Evolutionary conservation across 805 yeast species (phyloP).

Genomic region (Candida silvicultrix): DNA sequence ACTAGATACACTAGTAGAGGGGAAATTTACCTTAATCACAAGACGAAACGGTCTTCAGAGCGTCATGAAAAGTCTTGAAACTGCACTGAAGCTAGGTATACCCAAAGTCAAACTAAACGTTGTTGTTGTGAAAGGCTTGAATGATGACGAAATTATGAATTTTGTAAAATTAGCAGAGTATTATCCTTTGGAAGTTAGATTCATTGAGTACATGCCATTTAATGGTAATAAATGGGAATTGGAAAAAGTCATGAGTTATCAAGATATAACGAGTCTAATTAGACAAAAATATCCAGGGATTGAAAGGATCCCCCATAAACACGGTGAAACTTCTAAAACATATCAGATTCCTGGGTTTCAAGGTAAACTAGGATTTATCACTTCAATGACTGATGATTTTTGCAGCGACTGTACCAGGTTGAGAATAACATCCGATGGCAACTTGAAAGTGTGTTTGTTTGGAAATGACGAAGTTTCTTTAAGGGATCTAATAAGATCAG

Average conservation of each 20-base stretch:
- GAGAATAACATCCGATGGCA: conserved; percentile 47
- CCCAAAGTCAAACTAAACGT: conserved; percentile 42
- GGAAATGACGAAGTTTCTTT: conserved; percentile 45
- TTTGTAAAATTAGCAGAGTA: conserved; percentile 37
- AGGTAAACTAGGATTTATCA: conserved; percentile 45
- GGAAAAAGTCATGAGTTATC: conserved; percentile 37
- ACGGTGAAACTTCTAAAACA: conserved; percentile 47
- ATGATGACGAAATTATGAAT: conserved; percentile 45
- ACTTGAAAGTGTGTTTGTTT: conserved; percentile 47
- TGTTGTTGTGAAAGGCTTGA: conserved; percentile 42
- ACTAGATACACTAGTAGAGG: conserved; percentile 44
- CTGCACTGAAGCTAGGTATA: conserved; percentile 36
- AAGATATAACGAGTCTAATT: conserved; percentile 35
- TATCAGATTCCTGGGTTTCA: conserved; percentile 34
- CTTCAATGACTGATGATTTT: conserved; percentile 50
- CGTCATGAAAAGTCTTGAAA: conserved; percentile 37
- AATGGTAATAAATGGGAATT: conserved; percentile 48
- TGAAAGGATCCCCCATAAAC: conserved; percentile 15
- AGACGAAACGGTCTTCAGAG: conserved; percentile 41
- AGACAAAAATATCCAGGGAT: conserved; percentile 24
- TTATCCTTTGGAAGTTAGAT: conserved; percentile 39
- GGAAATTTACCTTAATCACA: conserved; percentile 42
- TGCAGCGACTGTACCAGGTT: conserved; percentile 47
- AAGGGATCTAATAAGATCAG: conserved; percentile 35
- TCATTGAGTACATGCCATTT: conserved; percentile 56